Base-by-base conservation (phyloP, 176 grass and related monocot species). In the Neostapfia colusana region DNA sequence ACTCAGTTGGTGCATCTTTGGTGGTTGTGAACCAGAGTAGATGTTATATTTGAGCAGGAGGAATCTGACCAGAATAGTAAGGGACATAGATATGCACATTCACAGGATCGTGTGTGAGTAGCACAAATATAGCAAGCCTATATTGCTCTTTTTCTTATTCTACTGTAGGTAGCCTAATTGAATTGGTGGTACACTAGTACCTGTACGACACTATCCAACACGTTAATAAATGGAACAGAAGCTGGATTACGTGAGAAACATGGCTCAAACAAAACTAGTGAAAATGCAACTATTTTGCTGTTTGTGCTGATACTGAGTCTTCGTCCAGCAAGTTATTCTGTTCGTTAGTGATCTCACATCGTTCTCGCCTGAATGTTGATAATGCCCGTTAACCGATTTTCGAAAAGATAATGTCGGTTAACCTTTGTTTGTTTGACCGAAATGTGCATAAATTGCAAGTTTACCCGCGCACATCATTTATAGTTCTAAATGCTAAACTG, bases 51-150 rank as follows among this genome's bases (percentile, higher is more conserved):
- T 68, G 31, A 74, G 70, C 69, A 39, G 11, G 69, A 45, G 39
- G 69, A 75, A 84, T 74, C 86, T 79, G 86, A 80, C 86, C 21
- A 75, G 70, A 88, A 88, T 88, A 84, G 81, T 64, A 88, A 70
- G 70, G 63, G 81, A 75, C 86, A 84, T 53, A 55, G 70, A 83
- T 78, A 55, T 44, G 75, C 16, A 21, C 75, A 88, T 69, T 71
- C 44, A 57, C 25, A 79, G 78, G 63, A 70, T 69, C 81, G 69
- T 88, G 86, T 88, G 75, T 27, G 27, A 55, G 54, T 42, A 43
- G 76, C 86, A 56, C 86, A 57, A 14, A 69, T 64, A 83, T 83
- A 69, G 75, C 31, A 74, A 88, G 80, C 71, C 81, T 84, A 84
- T 25, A 79, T 88, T 73, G 83, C 36, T 73, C 77, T 74, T 74